These are phyloP conservation scores for Acorus calamus DNA, from an alignment of 106 monocot species.

Conservation along the genomic window DNA sequence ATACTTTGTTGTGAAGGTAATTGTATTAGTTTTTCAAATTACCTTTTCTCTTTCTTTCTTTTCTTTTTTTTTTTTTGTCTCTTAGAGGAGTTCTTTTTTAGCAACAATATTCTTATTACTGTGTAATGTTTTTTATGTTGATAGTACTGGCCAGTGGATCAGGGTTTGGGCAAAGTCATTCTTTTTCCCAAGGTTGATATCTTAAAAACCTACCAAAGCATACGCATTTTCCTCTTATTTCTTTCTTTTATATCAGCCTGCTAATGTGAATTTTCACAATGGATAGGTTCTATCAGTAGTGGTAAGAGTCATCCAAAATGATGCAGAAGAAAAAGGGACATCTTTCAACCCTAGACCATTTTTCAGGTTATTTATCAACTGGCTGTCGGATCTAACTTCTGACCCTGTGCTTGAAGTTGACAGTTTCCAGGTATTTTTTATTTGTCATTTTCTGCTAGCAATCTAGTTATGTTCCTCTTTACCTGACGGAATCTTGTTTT, in stretches of 20 bases:
- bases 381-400: constrained; percentile 64
- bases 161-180: constrained; percentile 43
- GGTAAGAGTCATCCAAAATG: constrained; percentile 54
- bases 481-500: background rate
- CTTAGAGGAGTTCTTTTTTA: no score
- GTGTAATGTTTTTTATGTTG: background rate
- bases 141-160: constrained; percentile 56
- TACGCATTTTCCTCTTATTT: background rate
- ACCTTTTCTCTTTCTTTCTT: constrained; percentile 7
- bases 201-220: background rate
- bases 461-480: background rate
- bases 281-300: constrained; percentile 53
- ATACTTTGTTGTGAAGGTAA: constrained; percentile 64
- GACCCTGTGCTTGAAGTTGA: constrained; percentile 50
- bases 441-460: background rate
- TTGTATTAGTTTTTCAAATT: background rate
- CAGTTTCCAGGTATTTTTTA: constrained; percentile 52
- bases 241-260: background rate
- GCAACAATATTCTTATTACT: no score
- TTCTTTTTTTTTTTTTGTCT: background rate
- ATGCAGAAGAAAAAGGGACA: constrained; percentile 81
- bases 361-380: constrained; percentile 85
- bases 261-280: background rate
- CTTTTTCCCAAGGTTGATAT: constrained; percentile 51
- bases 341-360: constrained; percentile 85